Conservation (phyloP, 495 filamentous ascomycete species). For the Penicillium manginii region DNA sequence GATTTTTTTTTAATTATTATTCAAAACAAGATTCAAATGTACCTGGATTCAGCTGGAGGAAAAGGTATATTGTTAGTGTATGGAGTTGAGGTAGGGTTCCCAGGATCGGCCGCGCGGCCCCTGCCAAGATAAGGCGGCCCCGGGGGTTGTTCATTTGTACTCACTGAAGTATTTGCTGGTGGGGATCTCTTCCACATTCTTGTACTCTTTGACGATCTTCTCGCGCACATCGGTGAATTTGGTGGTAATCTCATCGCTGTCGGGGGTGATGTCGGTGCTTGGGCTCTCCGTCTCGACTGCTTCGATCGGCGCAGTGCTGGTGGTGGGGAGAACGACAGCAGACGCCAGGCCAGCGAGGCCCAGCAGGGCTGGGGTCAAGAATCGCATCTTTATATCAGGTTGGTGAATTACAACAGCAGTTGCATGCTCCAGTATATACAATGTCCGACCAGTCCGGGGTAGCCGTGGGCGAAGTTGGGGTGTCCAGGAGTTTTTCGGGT, state of each 20-base stretch:
- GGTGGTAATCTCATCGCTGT: constrained; percentile 24
- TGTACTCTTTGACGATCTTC: constrained; percentile 50
- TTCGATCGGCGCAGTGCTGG: not conserved
- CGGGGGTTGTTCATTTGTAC: constrained; percentile 24
- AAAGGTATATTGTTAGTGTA: not conserved
- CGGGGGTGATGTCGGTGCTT: not conserved
- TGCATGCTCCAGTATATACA: constrained; percentile 18
- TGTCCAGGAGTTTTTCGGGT: not conserved
- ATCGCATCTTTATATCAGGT: constrained; percentile 19
- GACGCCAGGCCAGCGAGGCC: constrained; percentile 28
- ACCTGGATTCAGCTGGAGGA: constrained; percentile 1
- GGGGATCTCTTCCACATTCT: constrained; percentile 48
- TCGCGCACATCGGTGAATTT: constrained; percentile 50
- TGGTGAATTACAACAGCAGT: not conserved
- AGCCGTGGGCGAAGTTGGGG: not conserved
- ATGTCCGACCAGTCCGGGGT: constrained; percentile 1
- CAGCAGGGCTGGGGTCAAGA: constrained; percentile 14
- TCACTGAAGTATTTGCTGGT: constrained; percentile 64
- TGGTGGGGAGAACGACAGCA: constrained; percentile 12
- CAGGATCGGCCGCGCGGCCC: not conserved
- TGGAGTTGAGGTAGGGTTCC: not conserved
- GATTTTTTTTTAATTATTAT: not conserved
- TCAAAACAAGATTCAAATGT: not conserved
- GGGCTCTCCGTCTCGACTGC: not conserved
- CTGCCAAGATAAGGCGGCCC: not conserved